Evolutionary conservation across 805 yeast species (phyloP), one percentile per base, ranked within the genome.

Genomic region (Brettanomyces naardenensis): DNA sequence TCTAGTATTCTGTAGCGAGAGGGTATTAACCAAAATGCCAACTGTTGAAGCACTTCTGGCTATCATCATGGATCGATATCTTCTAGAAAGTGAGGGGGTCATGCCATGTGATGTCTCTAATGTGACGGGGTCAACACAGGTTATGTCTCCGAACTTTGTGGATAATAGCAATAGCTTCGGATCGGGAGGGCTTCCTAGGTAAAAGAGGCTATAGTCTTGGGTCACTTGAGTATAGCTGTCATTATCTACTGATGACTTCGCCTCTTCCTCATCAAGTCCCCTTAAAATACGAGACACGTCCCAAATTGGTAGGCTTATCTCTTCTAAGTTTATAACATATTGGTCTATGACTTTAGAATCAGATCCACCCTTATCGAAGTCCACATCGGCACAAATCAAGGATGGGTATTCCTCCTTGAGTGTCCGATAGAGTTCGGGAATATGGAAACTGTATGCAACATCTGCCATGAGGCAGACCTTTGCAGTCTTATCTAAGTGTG

Each of bases 31-130:
- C 25, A 92, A 65, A 20, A 92, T 75, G 2, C 98, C 98, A 25
- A 92, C 71, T 1, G 97, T 90, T 2, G 92, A 89, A 0, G 97
- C 94, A 1, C 90, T 73, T 49, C 96, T 71, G 0, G 97, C 95
- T 52, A 80, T 67, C 53, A 84, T 90, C 86, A 92, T 87, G 51
- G 71, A 78, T 44, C 82, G 70, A 54, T 92, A 92, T 26, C 98
- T 70, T 48, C 80, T 80, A 80, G 80, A 80, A 39, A 92, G 62
- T 9, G 87, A 80, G 1, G 94, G 88, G 49, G 69, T 75, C 1
- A 94, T 89, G 0, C 88, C 89, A 28, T 61, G 60, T 0, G 58
- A 48, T 1, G 67, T 38, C 0, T 55, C 41, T 11, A 54, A 39
- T 2, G 55, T 36, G 0, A 44, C 34, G 2, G 80, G 67, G 39